Base-by-base conservation (phyloP, 2,329 filamentous ascomycete genomes). In the Stagonosporopsis tanaceti region DNA sequence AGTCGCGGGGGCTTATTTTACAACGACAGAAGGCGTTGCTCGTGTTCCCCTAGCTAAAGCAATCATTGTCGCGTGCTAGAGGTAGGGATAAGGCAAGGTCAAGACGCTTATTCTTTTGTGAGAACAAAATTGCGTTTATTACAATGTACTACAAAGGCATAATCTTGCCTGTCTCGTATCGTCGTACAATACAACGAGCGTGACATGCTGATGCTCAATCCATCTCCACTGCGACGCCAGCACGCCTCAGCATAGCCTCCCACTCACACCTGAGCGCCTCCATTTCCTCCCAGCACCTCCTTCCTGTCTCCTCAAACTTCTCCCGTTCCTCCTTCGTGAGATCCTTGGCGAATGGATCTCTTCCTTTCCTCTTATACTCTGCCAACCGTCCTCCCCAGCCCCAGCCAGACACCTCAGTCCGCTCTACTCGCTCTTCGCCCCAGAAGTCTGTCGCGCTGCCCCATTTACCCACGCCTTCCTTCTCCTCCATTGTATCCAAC, bases 371-470 rank as follows among this genome's bases (percentile, higher is more conserved):
- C 47, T 52, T 75, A 68, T 65, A 73, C 65, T 87, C 89, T 0
- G 81, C 79, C 46, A 85, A 73, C 30, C 78, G 79, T 2, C 86
- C 86, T 41, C 83, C 82, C 72, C 81, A 81, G 0, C 92, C 93
- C 93, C 93, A 97, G 7, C 92, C 91, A 40, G 91, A 87, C 3
- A 96, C 89, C 75, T 97, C 92, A 1, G 93, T 96, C 68, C 87
- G 86, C 76, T 89, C 89, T 5, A 92, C 85, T 37, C 83, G 79
- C 57, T 85, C 83, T 20, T 82, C 78, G 0, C 89, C 87, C 52
- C 78, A 75, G 11, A 84, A 75, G 62, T 89, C 84, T 8, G 84
- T 84, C n/a, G 86, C 85, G 28, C 89, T 90, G 2, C 94, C 94
- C 94, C 94, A 98, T 79, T 98, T 98, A 47, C 76, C 84, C 73